Percentiles rank a stretch among this genome's conserved stretches.
These are phyloP conservation scores for Cylindrotheca fusiformis DNA, from an alignment of 108 stramenopile genomes.

Conservation along the genomic window DNA sequence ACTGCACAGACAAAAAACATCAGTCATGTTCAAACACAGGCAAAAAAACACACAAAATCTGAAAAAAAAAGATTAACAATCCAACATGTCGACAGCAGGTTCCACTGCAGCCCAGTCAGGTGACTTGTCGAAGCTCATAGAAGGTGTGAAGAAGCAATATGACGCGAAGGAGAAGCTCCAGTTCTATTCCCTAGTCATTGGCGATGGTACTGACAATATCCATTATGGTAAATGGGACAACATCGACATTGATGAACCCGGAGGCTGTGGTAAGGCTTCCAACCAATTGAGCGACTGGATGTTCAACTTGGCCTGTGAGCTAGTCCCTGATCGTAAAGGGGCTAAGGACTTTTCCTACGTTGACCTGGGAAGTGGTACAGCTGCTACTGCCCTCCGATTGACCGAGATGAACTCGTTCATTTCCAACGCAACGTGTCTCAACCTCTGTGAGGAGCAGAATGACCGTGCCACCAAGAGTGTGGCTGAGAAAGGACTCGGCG, in stretches of 20 bases:
- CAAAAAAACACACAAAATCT: too few relatives aligned
- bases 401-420: too few relatives aligned
- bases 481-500: constrained; percentile 32
- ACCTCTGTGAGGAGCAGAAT: constrained; percentile 42
- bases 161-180: constrained; percentile 16
- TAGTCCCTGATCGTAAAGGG: constrained; percentile 24
- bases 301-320: constrained; percentile 19
- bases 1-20: too few relatives aligned
- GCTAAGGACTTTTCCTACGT: too few relatives aligned
- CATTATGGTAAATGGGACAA: constrained; percentile 44
- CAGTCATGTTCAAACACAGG: too few relatives aligned
- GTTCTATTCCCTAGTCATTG: constrained; percentile 18
- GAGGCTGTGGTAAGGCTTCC: constrained; percentile 30
- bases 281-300: constrained; percentile 45
- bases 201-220: constrained; percentile 30
- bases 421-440: constrained; percentile 40
- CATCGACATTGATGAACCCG: constrained; percentile 23
- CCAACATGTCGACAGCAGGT: background rate
- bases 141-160: constrained; percentile 17
- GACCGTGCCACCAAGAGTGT: constrained; percentile 24
- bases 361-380: constrained; percentile 30
- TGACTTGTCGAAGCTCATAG: constrained; percentile 24
- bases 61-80: background rate
- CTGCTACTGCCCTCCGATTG: constrained; percentile 28
- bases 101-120: constrained; percentile 24